phyloP scores from a whole-genome alignment of 163 green algal genomes.

The Scenedesmus sp. region DNA sequence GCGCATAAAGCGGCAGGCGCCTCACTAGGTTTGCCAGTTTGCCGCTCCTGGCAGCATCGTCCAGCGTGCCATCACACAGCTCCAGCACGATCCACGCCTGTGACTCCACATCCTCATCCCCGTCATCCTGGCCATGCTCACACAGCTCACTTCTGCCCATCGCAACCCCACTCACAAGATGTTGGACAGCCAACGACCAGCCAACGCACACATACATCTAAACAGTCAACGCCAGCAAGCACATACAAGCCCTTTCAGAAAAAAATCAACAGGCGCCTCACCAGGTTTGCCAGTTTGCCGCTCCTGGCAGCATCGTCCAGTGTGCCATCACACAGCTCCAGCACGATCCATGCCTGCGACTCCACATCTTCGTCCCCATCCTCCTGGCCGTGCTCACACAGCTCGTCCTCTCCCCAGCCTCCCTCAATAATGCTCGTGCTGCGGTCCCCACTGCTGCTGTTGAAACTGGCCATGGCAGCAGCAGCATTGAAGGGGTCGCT shows the following conservation, averaged over 20 bases:
- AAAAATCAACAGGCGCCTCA: too few species aligned
- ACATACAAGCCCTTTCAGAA: too few species aligned
- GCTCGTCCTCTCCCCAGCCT: neutral
- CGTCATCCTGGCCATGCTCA: neutral
- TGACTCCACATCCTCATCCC: neutral
- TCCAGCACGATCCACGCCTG: slow-evolving; percentile 23
- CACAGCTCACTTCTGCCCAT: too few species aligned
- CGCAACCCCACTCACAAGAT: too few species aligned
- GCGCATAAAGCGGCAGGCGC: neutral
- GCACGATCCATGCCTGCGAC: slow-evolving; percentile 23
- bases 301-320: slow-evolving; percentile 8
- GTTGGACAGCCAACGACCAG: too few species aligned
- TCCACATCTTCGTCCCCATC: neutral
- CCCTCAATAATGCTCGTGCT: slow-evolving; percentile 1
- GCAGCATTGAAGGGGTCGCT: neutral
- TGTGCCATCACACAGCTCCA: slow-evolving; percentile 1
- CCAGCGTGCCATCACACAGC: slow-evolving; percentile 4
- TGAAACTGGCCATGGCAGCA: neutral
- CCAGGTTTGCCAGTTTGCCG: neutral
- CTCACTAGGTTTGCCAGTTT: neutral
- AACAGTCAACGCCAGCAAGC: too few species aligned
- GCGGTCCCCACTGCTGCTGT: neutral
- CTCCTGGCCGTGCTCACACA: neutral
- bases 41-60: slow-evolving; percentile 2
- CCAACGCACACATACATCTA: too few species aligned